Percentiles rank a stretch among this genome's conserved stretches.
These are phyloP conservation scores for Mortierella sp. DNA, from an alignment of 371 early-diverging fungal species.

Conservation along the genomic window DNA sequence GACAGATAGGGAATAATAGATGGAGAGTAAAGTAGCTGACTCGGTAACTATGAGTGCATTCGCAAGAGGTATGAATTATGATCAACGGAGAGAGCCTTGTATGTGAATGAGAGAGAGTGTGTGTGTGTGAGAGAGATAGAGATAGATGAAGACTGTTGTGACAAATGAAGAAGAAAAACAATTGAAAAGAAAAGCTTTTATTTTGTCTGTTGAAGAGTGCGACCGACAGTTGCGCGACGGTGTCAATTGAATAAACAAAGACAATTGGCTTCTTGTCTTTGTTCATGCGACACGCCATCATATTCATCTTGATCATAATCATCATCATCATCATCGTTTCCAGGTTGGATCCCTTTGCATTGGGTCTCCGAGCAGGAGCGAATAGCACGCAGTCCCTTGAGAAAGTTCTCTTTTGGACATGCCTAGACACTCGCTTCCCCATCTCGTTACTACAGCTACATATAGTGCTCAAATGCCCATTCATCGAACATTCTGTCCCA, in stretches of 20 bases:
- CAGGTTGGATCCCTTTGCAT: background rate
- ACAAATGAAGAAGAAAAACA: background rate
- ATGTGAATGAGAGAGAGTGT: background rate
- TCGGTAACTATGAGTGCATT: background rate
- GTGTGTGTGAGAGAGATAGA: background rate
- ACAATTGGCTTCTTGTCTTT: background rate
- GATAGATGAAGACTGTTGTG: background rate
- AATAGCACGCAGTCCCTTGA: background rate
- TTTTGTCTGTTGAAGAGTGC: background rate
- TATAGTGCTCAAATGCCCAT: background rate
- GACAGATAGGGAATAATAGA: background rate
- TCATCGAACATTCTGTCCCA: background rate
- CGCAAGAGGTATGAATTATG: background rate
- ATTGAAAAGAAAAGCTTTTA: background rate
- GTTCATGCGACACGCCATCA: too few species aligned
- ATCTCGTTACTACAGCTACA: background rate
- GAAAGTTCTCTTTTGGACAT: too few species aligned
- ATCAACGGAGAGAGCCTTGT: background rate
- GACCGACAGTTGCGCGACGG: background rate
- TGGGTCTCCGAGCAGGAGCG: background rate
- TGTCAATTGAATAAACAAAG: background rate
- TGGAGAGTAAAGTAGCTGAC: background rate
- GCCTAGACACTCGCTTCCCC: background rate
- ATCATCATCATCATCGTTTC: background rate
- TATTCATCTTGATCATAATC: background rate